Percentiles rank a stretch among this genome's conserved stretches.
These are phyloP conservation scores for Blastocystis hominis DNA, from an alignment of 352 stramenopile species.

Conservation along the genomic window DNA sequence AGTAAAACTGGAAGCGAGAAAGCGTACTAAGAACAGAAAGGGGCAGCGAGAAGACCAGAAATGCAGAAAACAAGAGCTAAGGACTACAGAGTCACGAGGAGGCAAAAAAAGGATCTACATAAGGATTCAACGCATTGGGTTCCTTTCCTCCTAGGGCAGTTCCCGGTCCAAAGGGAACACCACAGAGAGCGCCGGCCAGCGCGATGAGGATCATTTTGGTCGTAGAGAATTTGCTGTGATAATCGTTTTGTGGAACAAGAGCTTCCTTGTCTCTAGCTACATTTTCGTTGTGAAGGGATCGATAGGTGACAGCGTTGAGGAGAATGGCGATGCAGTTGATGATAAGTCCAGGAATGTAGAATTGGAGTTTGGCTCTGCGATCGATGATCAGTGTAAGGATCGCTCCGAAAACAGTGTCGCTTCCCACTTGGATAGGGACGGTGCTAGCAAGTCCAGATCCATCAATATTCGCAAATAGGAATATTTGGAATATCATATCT, in stretches of 20 bases:
- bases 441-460: neutral
- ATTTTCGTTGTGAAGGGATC: neutral
- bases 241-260: neutral
- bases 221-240: neutral
- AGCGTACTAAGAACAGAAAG: neutral
- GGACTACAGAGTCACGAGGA: neutral
- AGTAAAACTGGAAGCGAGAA: neutral
- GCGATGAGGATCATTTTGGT: neutral
- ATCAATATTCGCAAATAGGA: neutral
- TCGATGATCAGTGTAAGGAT: constrained; percentile 5
- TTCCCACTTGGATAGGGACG: neutral
- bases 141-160: constrained; percentile 1
- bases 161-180: neutral
- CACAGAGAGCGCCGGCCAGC: neutral
- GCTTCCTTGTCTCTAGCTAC: neutral
- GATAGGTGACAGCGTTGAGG: neutral
- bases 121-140: neutral
- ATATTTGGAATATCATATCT: constrained; percentile 35
- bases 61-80: neutral
- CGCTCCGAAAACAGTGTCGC: neutral
- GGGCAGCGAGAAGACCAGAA: neutral
- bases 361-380: neutral
- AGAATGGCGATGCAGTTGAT: neutral
- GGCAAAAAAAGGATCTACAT: neutral
- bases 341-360: constrained; percentile 2